Conservation (phyloP, 202 grass and related monocot species). For the Setaria viridis region DNA sequence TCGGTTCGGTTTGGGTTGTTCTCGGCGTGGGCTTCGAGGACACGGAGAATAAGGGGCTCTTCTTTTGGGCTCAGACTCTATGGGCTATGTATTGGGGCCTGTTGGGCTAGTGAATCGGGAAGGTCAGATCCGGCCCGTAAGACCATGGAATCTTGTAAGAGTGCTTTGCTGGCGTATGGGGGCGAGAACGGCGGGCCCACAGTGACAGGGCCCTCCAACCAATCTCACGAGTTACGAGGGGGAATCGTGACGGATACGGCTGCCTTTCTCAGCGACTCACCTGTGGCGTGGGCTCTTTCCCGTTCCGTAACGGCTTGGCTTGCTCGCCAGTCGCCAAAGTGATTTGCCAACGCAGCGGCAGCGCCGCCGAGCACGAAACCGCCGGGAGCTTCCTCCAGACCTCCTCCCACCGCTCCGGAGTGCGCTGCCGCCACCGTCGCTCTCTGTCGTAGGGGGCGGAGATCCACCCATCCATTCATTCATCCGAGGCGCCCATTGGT, state of each 20-base stretch:
- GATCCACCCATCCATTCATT: conserved; percentile 14
- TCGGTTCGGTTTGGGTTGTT: not conserved
- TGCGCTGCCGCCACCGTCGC: not conserved
- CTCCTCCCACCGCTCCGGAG: not conserved
- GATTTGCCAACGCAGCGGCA: conserved; percentile 15
- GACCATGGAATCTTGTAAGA: not conserved
- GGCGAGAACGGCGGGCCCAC: not conserved
- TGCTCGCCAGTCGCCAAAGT: not conserved
- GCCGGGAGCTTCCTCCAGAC: not conserved
- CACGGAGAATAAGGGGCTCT: not conserved
- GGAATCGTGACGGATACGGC: not conserved
- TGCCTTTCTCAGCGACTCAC: not conserved
- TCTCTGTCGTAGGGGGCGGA: not conserved
- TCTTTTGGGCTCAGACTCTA: not conserved
- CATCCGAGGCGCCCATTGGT: not conserved
- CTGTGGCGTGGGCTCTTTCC: not conserved
- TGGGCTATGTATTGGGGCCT: not conserved
- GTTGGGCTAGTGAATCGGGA: not conserved
- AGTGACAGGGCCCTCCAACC: not conserved
- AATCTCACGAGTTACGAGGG: not conserved
- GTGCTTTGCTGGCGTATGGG: not conserved
- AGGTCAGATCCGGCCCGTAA: not conserved
- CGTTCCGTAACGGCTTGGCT: conserved; percentile 34
- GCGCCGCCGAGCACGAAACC: not conserved
- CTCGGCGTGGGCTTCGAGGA: conserved; percentile 19